These are phyloP conservation scores for Aspergillus ochraceus DNA, from an alignment of 2,329 filamentous ascomycete species.

Conservation along the genomic window DNA sequence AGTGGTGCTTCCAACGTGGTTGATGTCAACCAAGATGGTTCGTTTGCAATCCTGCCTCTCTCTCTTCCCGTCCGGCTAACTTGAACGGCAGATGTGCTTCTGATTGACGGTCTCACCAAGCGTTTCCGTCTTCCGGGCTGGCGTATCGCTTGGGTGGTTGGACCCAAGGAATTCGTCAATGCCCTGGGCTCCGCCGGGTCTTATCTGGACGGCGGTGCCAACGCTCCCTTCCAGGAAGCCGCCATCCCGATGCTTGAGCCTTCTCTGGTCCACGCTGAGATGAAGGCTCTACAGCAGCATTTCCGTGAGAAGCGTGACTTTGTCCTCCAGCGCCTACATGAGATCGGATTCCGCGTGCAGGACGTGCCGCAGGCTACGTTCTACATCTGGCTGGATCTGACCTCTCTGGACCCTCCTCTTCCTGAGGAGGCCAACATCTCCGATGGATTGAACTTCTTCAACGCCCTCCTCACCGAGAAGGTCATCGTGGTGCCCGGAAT, in stretches of 20 bases:
- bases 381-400: constrained; percentile 77
- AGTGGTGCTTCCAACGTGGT: constrained; percentile 86
- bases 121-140: constrained; percentile 94
- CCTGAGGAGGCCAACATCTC: constrained; percentile 67
- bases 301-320: constrained; percentile 94
- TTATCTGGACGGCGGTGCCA: constrained; percentile 92
- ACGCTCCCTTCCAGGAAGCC: constrained; percentile 93
- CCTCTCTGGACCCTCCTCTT: constrained; percentile 52
- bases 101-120: constrained; percentile 95
- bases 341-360: constrained; percentile 85
- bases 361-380: constrained; percentile 89
- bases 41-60: constrained; percentile 7
- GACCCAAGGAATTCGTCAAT: constrained; percentile 93
- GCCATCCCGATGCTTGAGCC: constrained; percentile 93
- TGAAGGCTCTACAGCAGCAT: constrained; percentile 84
- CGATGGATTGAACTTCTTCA: constrained; percentile 95
- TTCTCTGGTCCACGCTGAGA: constrained; percentile 74
- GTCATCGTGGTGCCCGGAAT: constrained; percentile 96
- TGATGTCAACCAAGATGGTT: constrained; percentile 76
- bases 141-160: constrained; percentile 95
- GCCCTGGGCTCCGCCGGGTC: constrained; percentile 90
- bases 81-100: constrained; percentile 67
- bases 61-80: constrained; percentile 7
- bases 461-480: constrained; percentile 88
- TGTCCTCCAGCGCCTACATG: constrained; percentile 73